Conservation (phyloP, 1,284 basidiomycete species). For the Vanrija humicola region DNA sequence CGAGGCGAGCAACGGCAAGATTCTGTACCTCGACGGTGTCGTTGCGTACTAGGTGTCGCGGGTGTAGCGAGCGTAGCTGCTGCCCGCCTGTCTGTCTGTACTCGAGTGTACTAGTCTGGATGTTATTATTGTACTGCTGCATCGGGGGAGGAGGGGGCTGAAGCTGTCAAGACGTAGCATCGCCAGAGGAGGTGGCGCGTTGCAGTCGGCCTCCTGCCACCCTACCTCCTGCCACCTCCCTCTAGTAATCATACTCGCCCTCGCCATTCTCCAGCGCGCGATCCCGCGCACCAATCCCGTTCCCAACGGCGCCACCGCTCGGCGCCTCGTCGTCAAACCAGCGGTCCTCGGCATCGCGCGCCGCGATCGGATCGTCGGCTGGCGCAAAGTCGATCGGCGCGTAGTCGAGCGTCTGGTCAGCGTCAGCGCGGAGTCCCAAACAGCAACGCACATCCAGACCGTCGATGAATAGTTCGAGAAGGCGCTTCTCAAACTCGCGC, state of each 20-base stretch:
- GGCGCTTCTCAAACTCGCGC: constrained; percentile 34
- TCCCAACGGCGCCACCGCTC: constrained; percentile 19
- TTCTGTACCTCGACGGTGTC: constrained; percentile 40
- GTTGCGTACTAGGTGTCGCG: constrained; percentile 12
- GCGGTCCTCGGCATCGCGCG: constrained; percentile 37
- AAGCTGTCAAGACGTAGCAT: too few relatives aligned
- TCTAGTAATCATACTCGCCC: constrained; percentile 48
- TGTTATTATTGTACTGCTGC: too few relatives aligned
- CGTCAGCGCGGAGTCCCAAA: background rate
- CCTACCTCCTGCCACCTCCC: too few relatives aligned
- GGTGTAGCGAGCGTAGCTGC: too few relatives aligned
- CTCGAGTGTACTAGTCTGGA: too few relatives aligned
- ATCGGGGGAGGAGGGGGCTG: too few relatives aligned
- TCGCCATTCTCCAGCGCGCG: constrained; percentile 31
- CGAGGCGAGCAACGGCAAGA: constrained; percentile 41
- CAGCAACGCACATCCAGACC: constrained; percentile 45
- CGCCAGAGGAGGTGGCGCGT: too few relatives aligned
- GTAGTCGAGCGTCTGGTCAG: constrained; percentile 41
- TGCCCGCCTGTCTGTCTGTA: too few relatives aligned
- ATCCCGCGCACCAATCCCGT: constrained; percentile 7
- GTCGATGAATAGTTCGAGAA: constrained; percentile 47
- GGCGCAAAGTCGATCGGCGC: constrained; percentile 41
- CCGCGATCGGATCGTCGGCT: constrained; percentile 32
- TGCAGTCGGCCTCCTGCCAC: too few relatives aligned
- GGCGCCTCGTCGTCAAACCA: constrained; percentile 48